phyloP scores from a whole-genome alignment of 768 basidiomycete species.

The Rubroboletus satanas region DNA sequence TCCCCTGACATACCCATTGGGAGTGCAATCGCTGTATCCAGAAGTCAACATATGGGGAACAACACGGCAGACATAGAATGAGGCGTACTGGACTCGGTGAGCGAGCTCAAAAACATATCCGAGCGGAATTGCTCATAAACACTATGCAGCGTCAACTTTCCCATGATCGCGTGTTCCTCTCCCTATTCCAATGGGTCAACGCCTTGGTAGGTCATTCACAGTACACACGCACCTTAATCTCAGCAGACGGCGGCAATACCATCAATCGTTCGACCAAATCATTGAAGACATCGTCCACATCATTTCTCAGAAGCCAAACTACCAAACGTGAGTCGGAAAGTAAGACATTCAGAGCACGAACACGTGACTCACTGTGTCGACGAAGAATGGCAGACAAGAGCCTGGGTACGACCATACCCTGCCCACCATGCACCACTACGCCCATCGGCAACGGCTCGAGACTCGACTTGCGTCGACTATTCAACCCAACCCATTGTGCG shows the following conservation, averaged over 20 bases:
- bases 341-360: conserved; percentile 1
- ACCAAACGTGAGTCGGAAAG: background rate
- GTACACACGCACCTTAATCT: conserved; percentile 48
- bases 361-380: conserved; percentile 55
- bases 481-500: background rate
- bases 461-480: conserved; percentile 45
- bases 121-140: conserved; percentile 74
- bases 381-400: conserved; percentile 59
- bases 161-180: conserved; percentile 71
- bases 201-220: background rate
- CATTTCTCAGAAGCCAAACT: conserved; percentile 70
- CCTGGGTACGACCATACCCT: conserved; percentile 56
- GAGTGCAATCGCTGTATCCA: conserved; percentile 65
- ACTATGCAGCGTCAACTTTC: conserved; percentile 71
- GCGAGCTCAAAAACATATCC: conserved; percentile 87
- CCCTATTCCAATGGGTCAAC: conserved; percentile 41
- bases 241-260: conserved; percentile 51
- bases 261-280: conserved; percentile 55
- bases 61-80: background rate
- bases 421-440: conserved; percentile 22
- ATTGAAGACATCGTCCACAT: conserved; percentile 49
- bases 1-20: conserved; percentile 71
- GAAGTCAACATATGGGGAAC: conserved; percentile 1
- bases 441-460: conserved; percentile 29
- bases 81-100: conserved; percentile 83